Conservation (phyloP, 495 filamentous ascomycete genomes). For the Cladorrhinum samala region DNA sequence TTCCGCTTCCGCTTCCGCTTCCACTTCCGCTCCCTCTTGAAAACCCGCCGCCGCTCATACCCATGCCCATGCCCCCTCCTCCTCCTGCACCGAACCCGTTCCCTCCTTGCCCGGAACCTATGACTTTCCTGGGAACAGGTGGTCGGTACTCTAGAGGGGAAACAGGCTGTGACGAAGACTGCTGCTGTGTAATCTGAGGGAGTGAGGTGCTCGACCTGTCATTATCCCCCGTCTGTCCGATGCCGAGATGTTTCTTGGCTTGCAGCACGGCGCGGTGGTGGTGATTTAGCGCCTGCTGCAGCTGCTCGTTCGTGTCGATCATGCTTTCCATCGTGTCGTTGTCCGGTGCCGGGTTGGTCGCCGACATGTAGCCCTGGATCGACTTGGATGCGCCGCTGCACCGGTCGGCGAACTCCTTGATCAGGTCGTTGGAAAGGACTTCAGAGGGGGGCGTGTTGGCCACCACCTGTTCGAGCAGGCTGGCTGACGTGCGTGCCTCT, state of each 20-base stretch:
- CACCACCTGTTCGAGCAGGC: conserved; percentile 82
- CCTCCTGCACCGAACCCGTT: conserved; percentile 9
- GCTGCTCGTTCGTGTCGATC: conserved; percentile 90
- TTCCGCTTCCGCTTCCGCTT: not conserved
- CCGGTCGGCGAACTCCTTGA: conserved; percentile 87
- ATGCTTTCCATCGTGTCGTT: conserved; percentile 87
- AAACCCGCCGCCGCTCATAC: no score
- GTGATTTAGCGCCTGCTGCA: conserved; percentile 67
- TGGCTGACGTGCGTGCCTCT: conserved; percentile 83
- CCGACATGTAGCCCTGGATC: conserved; percentile 77
- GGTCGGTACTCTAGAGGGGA: not conserved
- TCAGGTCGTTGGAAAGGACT: conserved; percentile 72
- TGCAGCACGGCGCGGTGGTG: conserved; percentile 76
- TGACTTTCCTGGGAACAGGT: not conserved
- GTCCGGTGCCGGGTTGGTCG: conserved; percentile 72
- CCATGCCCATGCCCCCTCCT: not conserved
- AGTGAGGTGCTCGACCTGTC: conserved; percentile 17
- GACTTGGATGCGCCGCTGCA: conserved; percentile 71
- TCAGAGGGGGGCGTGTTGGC: conserved; percentile 74
- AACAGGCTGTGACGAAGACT: not conserved
- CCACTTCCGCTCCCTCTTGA: not conserved
- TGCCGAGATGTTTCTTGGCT: conserved; percentile 52
- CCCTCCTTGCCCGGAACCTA: conserved; percentile 13
- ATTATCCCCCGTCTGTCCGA: conserved; percentile 16
- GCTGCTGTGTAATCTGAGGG: not conserved